Conservation (phyloP, 208 protist species). For the Borovskyia barvae region DNA sequence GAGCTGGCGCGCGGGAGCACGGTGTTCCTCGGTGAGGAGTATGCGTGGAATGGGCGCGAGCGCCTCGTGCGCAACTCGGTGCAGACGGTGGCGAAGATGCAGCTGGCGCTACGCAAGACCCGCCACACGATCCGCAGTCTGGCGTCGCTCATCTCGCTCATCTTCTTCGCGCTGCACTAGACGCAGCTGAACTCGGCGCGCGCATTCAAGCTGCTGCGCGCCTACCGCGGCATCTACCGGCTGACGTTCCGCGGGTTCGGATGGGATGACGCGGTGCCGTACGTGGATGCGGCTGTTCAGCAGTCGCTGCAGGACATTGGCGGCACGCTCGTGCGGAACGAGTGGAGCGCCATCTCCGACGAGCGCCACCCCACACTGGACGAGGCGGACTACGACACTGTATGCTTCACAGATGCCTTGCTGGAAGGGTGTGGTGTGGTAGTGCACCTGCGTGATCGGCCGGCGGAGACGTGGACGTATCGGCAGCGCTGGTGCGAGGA, state of each 20-base stretch:
- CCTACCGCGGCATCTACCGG: constrained; percentile 6
- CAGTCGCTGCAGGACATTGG: not conserved
- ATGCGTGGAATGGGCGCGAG: constrained; percentile 10
- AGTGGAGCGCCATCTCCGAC: not conserved
- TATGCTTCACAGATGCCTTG: constrained; percentile 12
- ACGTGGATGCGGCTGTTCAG: not conserved
- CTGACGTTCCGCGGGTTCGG: not conserved
- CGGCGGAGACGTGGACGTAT: constrained; percentile 1
- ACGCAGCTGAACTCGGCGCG: constrained; percentile 15
- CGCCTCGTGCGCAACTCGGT: constrained; percentile 23
- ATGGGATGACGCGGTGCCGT: constrained; percentile 11
- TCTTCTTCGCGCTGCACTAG: constrained; percentile 8
- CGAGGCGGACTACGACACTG: constrained; percentile 1
- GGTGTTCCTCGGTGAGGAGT: constrained; percentile 24
- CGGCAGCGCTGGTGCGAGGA: constrained; percentile 12
- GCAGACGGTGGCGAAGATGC: constrained; percentile 23
- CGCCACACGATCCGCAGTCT: constrained; percentile 6
- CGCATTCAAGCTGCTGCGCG: not conserved
- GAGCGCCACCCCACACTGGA: not conserved
- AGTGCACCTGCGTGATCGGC: not conserved
- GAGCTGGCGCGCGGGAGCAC: not conserved
- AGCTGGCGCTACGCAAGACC: not conserved
- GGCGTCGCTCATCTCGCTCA: constrained; percentile 2
- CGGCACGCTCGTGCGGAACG: not conserved
- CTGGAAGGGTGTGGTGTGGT: constrained; percentile 9